Base-by-base conservation (phyloP, 495 filamentous ascomycete genomes). In the Darksidea phi region DNA sequence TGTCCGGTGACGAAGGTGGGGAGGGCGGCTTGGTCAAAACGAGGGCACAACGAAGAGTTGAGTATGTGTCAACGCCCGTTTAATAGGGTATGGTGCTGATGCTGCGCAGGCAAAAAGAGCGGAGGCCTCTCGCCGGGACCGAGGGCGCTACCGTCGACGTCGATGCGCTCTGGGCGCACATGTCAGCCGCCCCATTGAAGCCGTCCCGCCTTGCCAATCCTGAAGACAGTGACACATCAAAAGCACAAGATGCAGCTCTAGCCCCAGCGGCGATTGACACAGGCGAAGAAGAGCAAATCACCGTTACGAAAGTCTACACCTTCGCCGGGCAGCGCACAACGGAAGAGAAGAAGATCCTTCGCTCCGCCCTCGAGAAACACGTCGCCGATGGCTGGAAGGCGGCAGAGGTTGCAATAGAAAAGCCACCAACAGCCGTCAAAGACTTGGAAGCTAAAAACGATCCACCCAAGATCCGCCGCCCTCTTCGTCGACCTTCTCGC, bases 291-390 rank as follows among this genome's bases (percentile, higher is more conserved):
- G 78, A 86, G 15, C 83, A 83, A 77, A 83, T 97, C 61, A 86
- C 86, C 52, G 95, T 98, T 48, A 92, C 88, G 59, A 86, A 89
- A 26, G 91, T 87, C 5, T 96, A 95, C 75, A 87, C 88, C 55
- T 97, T 96, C 67, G 94, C 94, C 12, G 95, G 95, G 56, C 86
- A 93, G 70, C 81, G 85, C 38, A 88, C 88, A 66, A 89, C 86
- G 0, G 88, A 93, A 67, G 85, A 91, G 67, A 94, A 94, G 73
- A 74, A 86, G 11, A 90, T 97, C 1, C 79, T 86, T 1, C 84
- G 84, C 24, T 79, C 86, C 67, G 94, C 90, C 0, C 88, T 89
- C 43, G 92, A 94, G 36, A 78, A 87, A 26, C 95, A 88, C 63
- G 78, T 96, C 17, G 79, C 82, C 17, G 73, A 61, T 23, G 63